Evolutionary conservation across 2,329 filamentous ascomycete species (phyloP).

Genomic region (Arthrinium puccinioides): DNA sequence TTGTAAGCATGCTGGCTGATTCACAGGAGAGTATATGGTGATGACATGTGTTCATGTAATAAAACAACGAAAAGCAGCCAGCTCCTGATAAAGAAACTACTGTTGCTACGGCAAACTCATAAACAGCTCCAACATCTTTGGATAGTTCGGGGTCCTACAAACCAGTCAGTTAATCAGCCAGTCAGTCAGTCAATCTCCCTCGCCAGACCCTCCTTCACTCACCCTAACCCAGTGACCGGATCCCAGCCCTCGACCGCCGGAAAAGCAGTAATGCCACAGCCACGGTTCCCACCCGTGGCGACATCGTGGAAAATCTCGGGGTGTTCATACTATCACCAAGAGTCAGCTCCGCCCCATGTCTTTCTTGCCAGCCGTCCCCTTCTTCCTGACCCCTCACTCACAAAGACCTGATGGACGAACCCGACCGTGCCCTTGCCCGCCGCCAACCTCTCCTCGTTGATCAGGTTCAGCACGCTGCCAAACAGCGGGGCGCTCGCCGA

Average conservation of each 20-base stretch:
- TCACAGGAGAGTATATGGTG: too few relatives aligned
- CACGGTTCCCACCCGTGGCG: slow-evolving; percentile 27
- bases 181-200: slow-evolving; percentile 9
- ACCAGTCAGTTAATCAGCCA: slow-evolving; percentile 1
- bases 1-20: too few relatives aligned
- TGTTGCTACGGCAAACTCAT: slow-evolving; percentile 20
- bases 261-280: slow-evolving; percentile 31
- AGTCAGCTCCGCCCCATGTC: not conserved
- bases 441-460: slow-evolving; percentile 42
- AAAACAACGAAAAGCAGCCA: too few relatives aligned
- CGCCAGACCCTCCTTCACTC: slow-evolving; percentile 1
- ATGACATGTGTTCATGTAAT: too few relatives aligned
- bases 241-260: slow-evolving; percentile 32
- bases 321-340: slow-evolving; percentile 28
- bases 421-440: slow-evolving; percentile 39
- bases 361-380: not conserved
- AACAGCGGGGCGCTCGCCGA: slow-evolving; percentile 41
- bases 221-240: slow-evolving; percentile 29
- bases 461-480: slow-evolving; percentile 36
- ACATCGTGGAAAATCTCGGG: slow-evolving; percentile 31
- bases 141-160: slow-evolving; percentile 24
- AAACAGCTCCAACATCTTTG: slow-evolving; percentile 25
- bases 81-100: too few relatives aligned
- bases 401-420: slow-evolving; percentile 42
- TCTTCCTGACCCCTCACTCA: too few relatives aligned